Conservation (phyloP, 225 moss, liverwort and hornwort genomes). For the Bryoerythrophyllum caledonicum region DNA sequence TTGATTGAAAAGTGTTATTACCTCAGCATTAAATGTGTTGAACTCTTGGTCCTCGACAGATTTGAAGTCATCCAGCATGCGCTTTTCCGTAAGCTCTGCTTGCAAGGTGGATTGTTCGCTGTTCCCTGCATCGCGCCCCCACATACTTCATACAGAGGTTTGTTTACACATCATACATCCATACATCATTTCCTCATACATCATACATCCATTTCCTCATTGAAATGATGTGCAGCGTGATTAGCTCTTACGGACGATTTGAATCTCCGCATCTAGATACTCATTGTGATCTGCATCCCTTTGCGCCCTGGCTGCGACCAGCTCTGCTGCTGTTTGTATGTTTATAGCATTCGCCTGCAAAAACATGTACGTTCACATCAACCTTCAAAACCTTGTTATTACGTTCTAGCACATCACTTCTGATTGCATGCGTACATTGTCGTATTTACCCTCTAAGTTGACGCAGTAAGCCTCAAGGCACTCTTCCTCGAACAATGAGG, state of each 20-base stretch:
- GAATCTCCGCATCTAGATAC: slow-evolving; percentile 35
- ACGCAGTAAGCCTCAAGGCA: slow-evolving; percentile 27
- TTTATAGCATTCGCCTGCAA: slow-evolving; percentile 18
- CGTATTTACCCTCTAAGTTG: slow-evolving; percentile 25
- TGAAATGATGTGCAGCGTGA: not conserved
- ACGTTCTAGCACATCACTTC: too few relatives aligned
- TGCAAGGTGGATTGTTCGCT: slow-evolving; percentile 24
- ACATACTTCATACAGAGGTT: not conserved
- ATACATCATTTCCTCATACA: too few relatives aligned
- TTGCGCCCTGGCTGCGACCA: slow-evolving; percentile 23
- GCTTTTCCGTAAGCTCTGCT: slow-evolving; percentile 24
- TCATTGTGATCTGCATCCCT: slow-evolving; percentile 21
- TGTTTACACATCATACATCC: not conserved
- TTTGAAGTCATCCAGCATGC: slow-evolving; percentile 27
- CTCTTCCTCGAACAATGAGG: slow-evolving; percentile 44
- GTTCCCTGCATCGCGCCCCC: slow-evolving; percentile 22
- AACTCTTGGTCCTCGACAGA: slow-evolving; percentile 31
- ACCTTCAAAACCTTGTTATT: not conserved
- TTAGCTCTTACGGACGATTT: slow-evolving; percentile 25
- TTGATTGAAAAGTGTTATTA: not conserved
- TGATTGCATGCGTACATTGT: slow-evolving; percentile 26
- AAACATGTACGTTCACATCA: not conserved
- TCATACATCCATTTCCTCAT: not conserved
- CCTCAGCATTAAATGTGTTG: slow-evolving; percentile 34
- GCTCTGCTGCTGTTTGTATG: slow-evolving; percentile 14